Conservation (phyloP, 2,329 filamentous ascomycete species). For the Cladosporium sp. region DNA sequence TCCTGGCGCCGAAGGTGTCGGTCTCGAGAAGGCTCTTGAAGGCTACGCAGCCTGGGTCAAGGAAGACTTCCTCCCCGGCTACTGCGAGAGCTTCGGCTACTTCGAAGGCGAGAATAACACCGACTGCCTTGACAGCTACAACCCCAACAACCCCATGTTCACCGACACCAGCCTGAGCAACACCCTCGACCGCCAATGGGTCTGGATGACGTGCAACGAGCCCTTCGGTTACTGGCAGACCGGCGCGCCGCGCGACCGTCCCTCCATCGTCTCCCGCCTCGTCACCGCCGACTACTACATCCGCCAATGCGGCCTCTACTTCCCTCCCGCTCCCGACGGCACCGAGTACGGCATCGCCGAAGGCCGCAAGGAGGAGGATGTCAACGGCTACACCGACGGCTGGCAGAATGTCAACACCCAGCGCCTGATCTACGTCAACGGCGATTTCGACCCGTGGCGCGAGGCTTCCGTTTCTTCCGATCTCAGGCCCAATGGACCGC, state of each 20-base stretch:
- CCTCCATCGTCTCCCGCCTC: constrained; percentile 51
- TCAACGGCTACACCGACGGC: constrained; percentile 54
- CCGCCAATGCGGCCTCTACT: constrained; percentile 53
- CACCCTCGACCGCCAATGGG: constrained; percentile 50
- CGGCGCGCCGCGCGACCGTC: constrained; percentile 43
- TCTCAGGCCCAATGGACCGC: constrained; percentile 52
- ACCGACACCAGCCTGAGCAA: constrained; percentile 49
- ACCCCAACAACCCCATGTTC: constrained; percentile 47
- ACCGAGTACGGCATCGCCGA: constrained; percentile 47
- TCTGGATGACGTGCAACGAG: constrained; percentile 61
- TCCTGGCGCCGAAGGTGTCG: constrained; percentile 46
- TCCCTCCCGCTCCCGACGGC: constrained; percentile 47
- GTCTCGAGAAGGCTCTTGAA: constrained; percentile 48
- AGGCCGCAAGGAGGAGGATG: constrained; percentile 44
- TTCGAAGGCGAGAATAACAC: constrained; percentile 40
- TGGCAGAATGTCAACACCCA: constrained; percentile 50
- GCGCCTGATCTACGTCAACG: constrained; percentile 56
- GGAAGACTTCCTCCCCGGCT: constrained; percentile 42
- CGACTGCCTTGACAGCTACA: constrained; percentile 53
- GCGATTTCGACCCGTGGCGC: constrained; percentile 58
- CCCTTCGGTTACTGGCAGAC: constrained; percentile 57
- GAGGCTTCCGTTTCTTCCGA: constrained; percentile 51
- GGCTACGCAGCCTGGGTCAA: constrained; percentile 55
- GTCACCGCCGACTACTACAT: constrained; percentile 51
- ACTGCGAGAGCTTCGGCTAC: constrained; percentile 49